phyloP scores from a whole-genome alignment of 2,329 filamentous ascomycete species.

The Lasiodiplodia sp. region DNA sequence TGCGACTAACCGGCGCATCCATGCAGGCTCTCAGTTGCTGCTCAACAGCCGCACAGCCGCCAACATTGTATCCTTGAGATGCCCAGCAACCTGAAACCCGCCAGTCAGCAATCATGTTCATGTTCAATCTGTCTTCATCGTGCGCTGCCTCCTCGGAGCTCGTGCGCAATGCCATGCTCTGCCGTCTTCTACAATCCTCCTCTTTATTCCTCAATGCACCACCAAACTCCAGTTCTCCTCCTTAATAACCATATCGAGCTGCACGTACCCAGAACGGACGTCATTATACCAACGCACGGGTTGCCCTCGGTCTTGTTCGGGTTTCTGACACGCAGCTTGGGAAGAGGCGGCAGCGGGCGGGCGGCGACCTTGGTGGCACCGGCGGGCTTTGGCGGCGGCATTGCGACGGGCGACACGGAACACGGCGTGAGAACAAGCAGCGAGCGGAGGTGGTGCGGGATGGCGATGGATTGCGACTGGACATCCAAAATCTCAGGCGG shows the following conservation, averaged over 20 bases:
- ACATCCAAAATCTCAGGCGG: conserved; percentile 33
- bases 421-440: background rate
- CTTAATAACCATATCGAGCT: background rate
- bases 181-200: background rate
- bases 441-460: conserved; percentile 7
- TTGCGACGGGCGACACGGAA: conserved; percentile 3
- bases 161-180: background rate
- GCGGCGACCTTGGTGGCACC: conserved; percentile 42
- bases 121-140: background rate
- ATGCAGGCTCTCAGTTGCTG: conserved; percentile 72
- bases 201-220: background rate
- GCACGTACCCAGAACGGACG: conserved; percentile 67
- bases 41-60: conserved; percentile 67
- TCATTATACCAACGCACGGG: conserved; percentile 72
- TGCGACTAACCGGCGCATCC: conserved; percentile 73
- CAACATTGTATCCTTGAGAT: conserved; percentile 73
- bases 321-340: conserved; percentile 69
- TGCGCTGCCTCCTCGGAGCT: background rate
- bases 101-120: conserved; percentile 34
- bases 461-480: conserved; percentile 16
- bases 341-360: conserved; percentile 65
- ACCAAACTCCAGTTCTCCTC: background rate
- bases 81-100: conserved; percentile 77
- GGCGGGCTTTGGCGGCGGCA: conserved; percentile 41
- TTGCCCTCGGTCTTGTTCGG: conserved; percentile 69